A percentile compares a stretch with the other conserved stretches of the same genome.
phyloP scores from a whole-genome alignment of 257 asterid genomes.

The Nicotiana tabacum region DNA sequence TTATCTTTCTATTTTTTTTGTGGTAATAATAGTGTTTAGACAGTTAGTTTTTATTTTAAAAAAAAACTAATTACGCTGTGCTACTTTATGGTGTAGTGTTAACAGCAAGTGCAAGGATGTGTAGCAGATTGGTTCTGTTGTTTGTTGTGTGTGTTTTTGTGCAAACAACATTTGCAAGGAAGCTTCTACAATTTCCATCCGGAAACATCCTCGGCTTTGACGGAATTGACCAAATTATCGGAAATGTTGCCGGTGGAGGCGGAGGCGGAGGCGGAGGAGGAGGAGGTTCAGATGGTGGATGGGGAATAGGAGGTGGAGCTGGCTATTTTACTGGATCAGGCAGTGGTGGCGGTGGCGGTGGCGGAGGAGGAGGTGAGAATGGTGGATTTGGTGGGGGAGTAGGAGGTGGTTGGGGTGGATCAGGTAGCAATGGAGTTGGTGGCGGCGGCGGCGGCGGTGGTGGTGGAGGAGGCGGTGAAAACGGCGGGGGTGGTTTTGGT shows the following conservation, averaged over 20 bases:
- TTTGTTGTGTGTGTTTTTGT: neutral
- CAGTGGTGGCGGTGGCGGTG: neutral
- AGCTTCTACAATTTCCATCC: neutral
- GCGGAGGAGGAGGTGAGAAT: neutral
- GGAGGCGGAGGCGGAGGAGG: neutral
- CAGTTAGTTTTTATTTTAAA: too few relatives aligned
- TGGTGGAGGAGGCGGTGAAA: neutral
- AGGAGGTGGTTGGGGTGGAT: neutral
- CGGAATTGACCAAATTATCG: neutral
- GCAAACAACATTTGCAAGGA: slow-evolving; percentile 7
- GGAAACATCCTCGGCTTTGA: neutral
- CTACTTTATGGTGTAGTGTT: neutral
- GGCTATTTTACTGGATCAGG: neutral
- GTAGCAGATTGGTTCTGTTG: neutral
- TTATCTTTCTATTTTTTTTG: neutral
- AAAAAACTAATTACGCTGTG: neutral
- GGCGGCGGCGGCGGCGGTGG: neutral
- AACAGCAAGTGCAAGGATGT: neutral
- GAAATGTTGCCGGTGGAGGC: neutral
- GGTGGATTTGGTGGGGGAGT: neutral
- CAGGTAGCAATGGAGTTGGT: neutral
- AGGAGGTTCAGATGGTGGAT: neutral
- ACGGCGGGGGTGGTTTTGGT: neutral
- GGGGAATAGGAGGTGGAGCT: neutral
- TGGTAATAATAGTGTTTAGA: neutral